These are phyloP conservation scores for Sarcodon sp. DNA, from an alignment of 768 basidiomycete genomes.

Conservation along the genomic window DNA sequence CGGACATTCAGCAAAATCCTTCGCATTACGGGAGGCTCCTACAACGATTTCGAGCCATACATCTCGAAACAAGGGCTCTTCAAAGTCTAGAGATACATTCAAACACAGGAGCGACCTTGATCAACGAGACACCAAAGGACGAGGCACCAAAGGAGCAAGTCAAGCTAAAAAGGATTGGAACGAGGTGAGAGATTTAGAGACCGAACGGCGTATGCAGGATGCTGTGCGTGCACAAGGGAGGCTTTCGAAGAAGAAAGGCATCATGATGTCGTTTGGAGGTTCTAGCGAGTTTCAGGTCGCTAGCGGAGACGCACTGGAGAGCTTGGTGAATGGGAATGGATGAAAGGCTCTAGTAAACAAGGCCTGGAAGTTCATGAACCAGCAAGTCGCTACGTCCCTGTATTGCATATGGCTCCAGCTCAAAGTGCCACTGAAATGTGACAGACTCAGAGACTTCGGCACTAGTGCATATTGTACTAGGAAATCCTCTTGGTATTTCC, in stretches of 20 bases:
- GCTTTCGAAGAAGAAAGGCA: slow-evolving; percentile 66
- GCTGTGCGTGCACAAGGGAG: slow-evolving; percentile 78
- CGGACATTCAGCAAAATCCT: slow-evolving; percentile 89
- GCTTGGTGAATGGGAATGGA: slow-evolving; percentile 23
- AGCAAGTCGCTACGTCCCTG: no score
- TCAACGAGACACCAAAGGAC: neutral
- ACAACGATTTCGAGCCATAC: slow-evolving; percentile 16
- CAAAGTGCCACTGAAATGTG: no score
- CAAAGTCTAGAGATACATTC: neutral
- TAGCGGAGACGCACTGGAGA: slow-evolving; percentile 48
- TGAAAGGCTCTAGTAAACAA: no score
- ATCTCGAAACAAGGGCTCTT: neutral
- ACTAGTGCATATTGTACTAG: no score
- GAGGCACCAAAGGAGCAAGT: neutral
- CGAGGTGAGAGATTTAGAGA: slow-evolving; percentile 28
- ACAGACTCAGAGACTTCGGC: no score
- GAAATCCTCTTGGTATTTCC: no score
- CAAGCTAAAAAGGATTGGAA: slow-evolving; percentile 3
- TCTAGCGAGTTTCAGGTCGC: slow-evolving; percentile 70
- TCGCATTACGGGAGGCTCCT: slow-evolving; percentile 82
- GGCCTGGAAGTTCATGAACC: no score
- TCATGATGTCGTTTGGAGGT: slow-evolving; percentile 47
- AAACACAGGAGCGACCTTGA: no score
- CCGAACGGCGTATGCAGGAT: slow-evolving; percentile 77
- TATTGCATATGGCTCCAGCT: no score